Conservation (phyloP, 345 rosid species). For the Lepidium aucheri region DNA sequence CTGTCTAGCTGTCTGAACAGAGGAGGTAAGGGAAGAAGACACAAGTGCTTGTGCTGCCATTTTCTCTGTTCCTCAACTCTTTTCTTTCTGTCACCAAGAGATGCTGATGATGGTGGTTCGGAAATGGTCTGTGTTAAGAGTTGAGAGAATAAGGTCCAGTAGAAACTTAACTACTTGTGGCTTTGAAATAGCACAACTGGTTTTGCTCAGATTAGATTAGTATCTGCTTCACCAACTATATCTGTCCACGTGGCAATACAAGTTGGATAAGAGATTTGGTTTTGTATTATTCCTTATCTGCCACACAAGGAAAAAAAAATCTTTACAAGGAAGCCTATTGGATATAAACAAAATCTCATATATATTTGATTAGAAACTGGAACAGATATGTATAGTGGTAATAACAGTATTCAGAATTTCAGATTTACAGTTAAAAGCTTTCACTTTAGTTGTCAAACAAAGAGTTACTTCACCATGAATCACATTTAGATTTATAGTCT, state of each 20-base stretch:
- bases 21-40: slow-evolving; percentile 75
- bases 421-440: neutral
- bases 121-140: slow-evolving; percentile 24
- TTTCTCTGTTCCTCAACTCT: neutral
- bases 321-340: slow-evolving; percentile 5
- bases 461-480: neutral
- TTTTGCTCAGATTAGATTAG: slow-evolving; percentile 44
- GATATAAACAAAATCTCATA: neutral
- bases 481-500: slow-evolving; percentile 25
- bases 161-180: slow-evolving; percentile 13
- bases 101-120: slow-evolving; percentile 9
- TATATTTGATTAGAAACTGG: neutral
- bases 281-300: slow-evolving; percentile 1
- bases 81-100: slow-evolving; percentile 19
- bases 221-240: slow-evolving; percentile 62
- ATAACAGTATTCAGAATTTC: too few species aligned
- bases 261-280: slow-evolving; percentile 47
- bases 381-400: neutral
- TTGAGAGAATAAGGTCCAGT: slow-evolving; percentile 13
- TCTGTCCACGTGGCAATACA: slow-evolving; percentile 42
- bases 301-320: slow-evolving; percentile 12
- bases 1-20: slow-evolving; percentile 74
- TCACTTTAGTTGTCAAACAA: neutral
- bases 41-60: slow-evolving; percentile 92
- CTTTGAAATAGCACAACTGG: slow-evolving; percentile 14